These are phyloP conservation scores for Buxus sempervirens DNA, from an alignment of 164 flowering plant species.

Conservation along the genomic window DNA sequence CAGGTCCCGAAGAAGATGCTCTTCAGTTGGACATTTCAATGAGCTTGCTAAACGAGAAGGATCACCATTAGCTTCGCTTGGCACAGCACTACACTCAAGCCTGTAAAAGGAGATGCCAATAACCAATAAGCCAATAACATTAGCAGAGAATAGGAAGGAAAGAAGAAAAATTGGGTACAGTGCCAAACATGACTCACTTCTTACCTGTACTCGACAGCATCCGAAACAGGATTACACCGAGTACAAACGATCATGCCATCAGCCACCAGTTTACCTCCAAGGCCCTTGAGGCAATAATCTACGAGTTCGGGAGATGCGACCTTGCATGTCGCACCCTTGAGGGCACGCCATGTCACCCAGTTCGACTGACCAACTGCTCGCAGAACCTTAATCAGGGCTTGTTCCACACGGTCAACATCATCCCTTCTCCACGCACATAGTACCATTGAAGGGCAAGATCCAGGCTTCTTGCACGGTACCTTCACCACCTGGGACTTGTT, in stretches of 20 bases:
- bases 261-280: conserved; percentile 45
- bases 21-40: conserved; percentile 35
- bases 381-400: conserved; percentile 64
- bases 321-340: conserved; percentile 61
- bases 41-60: not conserved
- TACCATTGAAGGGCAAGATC: conserved; percentile 10
- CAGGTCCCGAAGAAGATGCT: conserved; percentile 43
- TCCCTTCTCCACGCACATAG: conserved; percentile 43
- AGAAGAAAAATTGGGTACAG: not conserved
- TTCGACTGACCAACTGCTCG: conserved; percentile 47
- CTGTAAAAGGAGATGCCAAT: conserved; percentile 30
- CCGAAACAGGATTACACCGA: conserved; percentile 44
- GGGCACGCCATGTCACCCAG: conserved; percentile 72
- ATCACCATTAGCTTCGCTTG: not conserved
- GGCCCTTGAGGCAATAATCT: conserved; percentile 62
- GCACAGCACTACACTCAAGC: conserved; percentile 26
- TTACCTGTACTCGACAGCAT: conserved; percentile 64
- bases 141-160: no score
- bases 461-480: conserved; percentile 21
- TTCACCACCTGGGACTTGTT: conserved; percentile 20
- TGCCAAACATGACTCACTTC: not conserved
- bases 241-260: conserved; percentile 42
- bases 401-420: conserved; percentile 57
- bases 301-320: conserved; percentile 58
- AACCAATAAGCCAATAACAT: no score